Base-by-base conservation (phyloP, 1,284 basidiomycete genomes). In the Fomitopsis pinicola region DNA sequence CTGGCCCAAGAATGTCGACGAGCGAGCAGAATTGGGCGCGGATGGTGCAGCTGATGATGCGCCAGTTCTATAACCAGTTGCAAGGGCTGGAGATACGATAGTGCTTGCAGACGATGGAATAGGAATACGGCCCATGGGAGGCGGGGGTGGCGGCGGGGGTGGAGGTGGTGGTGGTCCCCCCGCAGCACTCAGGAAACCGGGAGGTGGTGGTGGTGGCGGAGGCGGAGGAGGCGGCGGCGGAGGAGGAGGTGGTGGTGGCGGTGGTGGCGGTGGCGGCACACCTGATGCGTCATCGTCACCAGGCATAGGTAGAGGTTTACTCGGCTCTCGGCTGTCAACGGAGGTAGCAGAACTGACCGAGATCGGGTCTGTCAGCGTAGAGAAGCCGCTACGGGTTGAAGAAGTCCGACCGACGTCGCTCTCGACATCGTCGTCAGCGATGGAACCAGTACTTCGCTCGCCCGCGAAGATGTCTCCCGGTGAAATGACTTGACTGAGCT, bases 1-100 rank as follows among this genome's bases (percentile, higher is more conserved):
- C 28, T 78, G 73, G 46, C 88, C 83, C 2, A 90, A 74, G 10
- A 86, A 74, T 68, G 80, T 74, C n/a, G 89, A 89, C 42, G 81
- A 78, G 22, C 85, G 85, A 28, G 81, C 75, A 35, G 86, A 84
- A 54, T 73, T 80, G 46, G 85, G 76, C 50, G 74, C 74, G 22
- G 84, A 83, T 36, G 73, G 64, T 6, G 22, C 61, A 62, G n/a
- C 65, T 12, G 58, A 66, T 22, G 52, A 54, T 67, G 67, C n/a
- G 59, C 67, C 45, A 67, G 64, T 10, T 73, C 73, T 0, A 78
- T 77, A 0, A 77, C 79, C 52, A 36, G 52, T 38, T 14, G 52
- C 35, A 19, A 54, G 52, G 1, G 52, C 52, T 6, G 52, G 52
- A 22, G 52, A 0, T 79, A 80, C 6, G 79, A 76, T 1, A 74